These are phyloP conservation scores for Cochlearia excelsa DNA, from an alignment of 345 rosid species.

Conservation along the genomic window DNA sequence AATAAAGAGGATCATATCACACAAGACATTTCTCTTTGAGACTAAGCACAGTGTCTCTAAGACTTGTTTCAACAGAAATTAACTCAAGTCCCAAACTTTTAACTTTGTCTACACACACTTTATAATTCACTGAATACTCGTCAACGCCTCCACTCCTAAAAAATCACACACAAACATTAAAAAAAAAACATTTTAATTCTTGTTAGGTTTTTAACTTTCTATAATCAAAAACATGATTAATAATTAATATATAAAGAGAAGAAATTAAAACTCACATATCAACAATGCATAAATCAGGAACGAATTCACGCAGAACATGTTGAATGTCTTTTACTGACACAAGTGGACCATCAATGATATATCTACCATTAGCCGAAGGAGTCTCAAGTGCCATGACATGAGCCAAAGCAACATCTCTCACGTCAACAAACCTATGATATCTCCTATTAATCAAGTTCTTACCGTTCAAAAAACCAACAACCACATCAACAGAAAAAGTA, in stretches of 20 bases:
- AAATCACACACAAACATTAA: neutral
- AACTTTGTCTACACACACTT: slow-evolving; percentile 34
- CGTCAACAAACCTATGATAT: neutral
- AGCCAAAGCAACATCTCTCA: neutral
- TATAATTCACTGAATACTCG: neutral
- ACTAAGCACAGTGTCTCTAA: slow-evolving; percentile 31
- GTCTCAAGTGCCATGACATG: neutral
- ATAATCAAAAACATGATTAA: neutral
- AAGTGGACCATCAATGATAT: neutral
- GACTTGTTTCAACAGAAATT: slow-evolving; percentile 8
- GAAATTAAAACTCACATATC: neutral
- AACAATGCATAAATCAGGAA: neutral
- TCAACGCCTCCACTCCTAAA: neutral
- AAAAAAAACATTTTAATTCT: no score
- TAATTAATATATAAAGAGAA: no score
- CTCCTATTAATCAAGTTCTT: neutral
- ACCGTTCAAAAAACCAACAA: slow-evolving; percentile 32
- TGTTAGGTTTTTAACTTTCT: no score
- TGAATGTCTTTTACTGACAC: neutral
- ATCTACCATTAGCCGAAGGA: neutral
- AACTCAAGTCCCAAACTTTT: slow-evolving; percentile 44
- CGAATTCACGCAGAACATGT: neutral
- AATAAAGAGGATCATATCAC: no score
- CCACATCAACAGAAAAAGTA: slow-evolving; percentile 16
- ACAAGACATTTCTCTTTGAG: no score